Evolutionary conservation across 768 basidiomycete genomes (phyloP), one percentile per base, ranked within the genome.

Genomic region (Leucocoprinus leucothites): DNA sequence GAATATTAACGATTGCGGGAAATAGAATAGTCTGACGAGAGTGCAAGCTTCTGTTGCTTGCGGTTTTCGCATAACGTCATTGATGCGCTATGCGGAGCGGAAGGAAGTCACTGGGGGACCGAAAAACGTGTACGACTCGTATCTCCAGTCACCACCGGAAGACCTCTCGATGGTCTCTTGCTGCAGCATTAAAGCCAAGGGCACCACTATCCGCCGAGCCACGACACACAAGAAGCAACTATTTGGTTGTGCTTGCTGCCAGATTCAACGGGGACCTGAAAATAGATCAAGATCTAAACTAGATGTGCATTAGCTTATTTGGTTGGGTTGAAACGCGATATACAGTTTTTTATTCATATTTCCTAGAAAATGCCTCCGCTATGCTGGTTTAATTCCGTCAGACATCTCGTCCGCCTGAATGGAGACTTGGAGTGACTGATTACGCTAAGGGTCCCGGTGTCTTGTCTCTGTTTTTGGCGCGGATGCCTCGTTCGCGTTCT

Each of bases 321-420:
- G 70, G 68, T 71, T 63, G 61, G 62, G 66, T 61, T 74, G 72
- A 74, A 75, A 75, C 71, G 65, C 66, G 67, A 66, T 64, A 64
- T 64, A 64, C 65, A 63, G 65, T 65, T 68, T 34, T 68, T 65
- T 65, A 58, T 63, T 58, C 52, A 51, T 57, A 51, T 51, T 58
- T 62, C 40, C 36, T 55, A 58, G 57, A 59, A 65, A 67, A 66
- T 66, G 61, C 63, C 64, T 69, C 66, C 68, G 68, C 63, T 31
- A 52, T 60, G 57, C 51, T 60, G 48, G 55, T 63, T 61, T 64
- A 63, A 61, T 65, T 62, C 61, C 63, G 60, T 51, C 40, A 46
- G 46, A 48, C 24, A 41, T 22, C 54, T 56, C 49, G 52, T 53
- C 57, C 56, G 54, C 51, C 56, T 59, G 54, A 48, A 57, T 55